Conservation (phyloP, 257 asterid species). For the Fraxinus anomala region DNA sequence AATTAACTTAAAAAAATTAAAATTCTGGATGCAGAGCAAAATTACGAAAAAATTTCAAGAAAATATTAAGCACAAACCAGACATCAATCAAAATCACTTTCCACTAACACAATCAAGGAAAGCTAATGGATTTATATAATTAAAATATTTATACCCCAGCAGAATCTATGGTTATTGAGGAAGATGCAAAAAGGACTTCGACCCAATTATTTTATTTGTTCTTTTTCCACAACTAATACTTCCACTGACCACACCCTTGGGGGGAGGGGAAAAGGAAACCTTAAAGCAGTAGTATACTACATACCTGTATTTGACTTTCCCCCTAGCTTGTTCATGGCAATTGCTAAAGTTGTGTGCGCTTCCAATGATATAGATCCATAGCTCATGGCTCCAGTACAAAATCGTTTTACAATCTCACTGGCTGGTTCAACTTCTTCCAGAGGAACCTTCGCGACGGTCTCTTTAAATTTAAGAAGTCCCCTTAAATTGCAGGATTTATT, state of each 20-base stretch:
- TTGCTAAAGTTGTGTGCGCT: slow-evolving; percentile 91
- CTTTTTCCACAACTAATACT: neutral
- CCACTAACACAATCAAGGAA: slow-evolving; percentile 1
- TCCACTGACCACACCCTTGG: neutral
- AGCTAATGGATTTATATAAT: neutral
- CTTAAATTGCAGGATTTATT: slow-evolving; percentile 89
- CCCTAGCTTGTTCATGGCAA: slow-evolving; percentile 93
- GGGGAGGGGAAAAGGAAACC: neutral
- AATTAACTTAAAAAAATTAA: neutral
- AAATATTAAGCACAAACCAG: slow-evolving; percentile 6
- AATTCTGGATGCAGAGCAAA: neutral
- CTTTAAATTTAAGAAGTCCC: slow-evolving; percentile 94
- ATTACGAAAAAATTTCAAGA: neutral
- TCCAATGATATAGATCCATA: slow-evolving; percentile 97
- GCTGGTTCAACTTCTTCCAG: slow-evolving; percentile 90
- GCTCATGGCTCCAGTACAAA: slow-evolving; percentile 98
- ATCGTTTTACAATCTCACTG: slow-evolving; percentile 89
- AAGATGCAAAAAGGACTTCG: neutral
- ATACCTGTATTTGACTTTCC: slow-evolving; percentile 97
- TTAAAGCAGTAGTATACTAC: neutral
- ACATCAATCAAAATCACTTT: neutral
- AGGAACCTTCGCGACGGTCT: slow-evolving; percentile 57
- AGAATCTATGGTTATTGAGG: neutral
- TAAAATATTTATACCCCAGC: neutral
- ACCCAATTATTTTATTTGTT: neutral